Evolutionary conservation across 2,329 filamentous ascomycete genomes (phyloP), one percentile per base, ranked within the genome.

Genomic region (Teratosphaeria epicoccoides): DNA sequence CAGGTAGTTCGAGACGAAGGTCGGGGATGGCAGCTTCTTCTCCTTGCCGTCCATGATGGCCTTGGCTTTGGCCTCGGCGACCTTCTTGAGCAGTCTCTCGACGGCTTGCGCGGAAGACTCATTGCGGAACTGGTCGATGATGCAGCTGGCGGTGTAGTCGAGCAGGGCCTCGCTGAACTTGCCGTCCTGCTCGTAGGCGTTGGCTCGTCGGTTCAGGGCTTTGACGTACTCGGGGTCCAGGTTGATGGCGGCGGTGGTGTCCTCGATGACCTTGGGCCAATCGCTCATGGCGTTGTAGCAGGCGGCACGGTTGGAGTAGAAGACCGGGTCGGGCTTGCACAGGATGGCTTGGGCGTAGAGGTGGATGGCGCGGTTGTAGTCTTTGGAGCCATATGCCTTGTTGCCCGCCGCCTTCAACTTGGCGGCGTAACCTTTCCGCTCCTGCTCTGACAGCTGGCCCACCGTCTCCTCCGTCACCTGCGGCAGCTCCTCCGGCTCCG

Each of bases 61-160:
- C 74, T 91, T 89, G 58, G 87, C 91, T 76, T 96, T 96, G 60
- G 87, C 79, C 73, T 97, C 91, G 46, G 93, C 93, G 47, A 97
- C 91, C 75, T 95, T 95, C 79, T 97, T 97, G 57, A 98, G 78
- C 57, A 98, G 75, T 56, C 91, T 79, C 76, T 98, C 93, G 9
- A 98, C 90, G 44, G 89, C 84, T 69, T 90, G 83, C 23, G 91
- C 89, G 66, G 87, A 94, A 55, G 80, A 77, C 64, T 95, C 87
- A 70, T 93, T 97, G 73, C 87, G 85, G 79, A 98, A 98, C 57
- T 87, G 87, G 69, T 98, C 93, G 68, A 98, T 95, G 70, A 98
- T 98, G 75, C 93, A 98, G 73, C 91, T 96, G 53, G 93, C 93
- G 7, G 93, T 98, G 74, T 95, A 97, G 73, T 98, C 93, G 57